A percentile compares a stretch with the other conserved stretches of the same genome.
phyloP scores from a whole-genome alignment of 1,284 basidiomycete genomes.

The Cutaneotrichosporon cavernicola region DNA sequence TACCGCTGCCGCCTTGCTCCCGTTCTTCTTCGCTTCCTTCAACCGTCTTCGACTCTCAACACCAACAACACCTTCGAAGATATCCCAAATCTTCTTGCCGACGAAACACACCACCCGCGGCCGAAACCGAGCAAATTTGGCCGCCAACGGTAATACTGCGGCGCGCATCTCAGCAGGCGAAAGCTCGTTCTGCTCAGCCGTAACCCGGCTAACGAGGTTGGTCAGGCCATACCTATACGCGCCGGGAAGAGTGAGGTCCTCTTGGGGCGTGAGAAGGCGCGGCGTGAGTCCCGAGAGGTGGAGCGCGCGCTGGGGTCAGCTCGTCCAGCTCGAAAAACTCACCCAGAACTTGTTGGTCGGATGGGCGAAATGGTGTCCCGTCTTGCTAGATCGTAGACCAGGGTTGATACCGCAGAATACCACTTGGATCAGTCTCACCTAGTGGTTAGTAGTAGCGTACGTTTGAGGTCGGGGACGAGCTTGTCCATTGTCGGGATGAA shows the following conservation, averaged over 20 bases:
- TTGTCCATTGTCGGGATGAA: constrained; percentile 21
- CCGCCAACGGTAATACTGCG: constrained; percentile 58
- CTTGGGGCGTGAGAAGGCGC: constrained; percentile 44
- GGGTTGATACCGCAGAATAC: constrained; percentile 69
- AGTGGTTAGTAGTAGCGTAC: neutral
- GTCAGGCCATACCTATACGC: constrained; percentile 61
- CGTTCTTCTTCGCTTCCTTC: constrained; percentile 3
- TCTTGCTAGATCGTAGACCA: constrained; percentile 61
- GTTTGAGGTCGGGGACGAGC: constrained; percentile 10
- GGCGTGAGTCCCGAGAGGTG: constrained; percentile 57
- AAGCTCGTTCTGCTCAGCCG: constrained; percentile 59
- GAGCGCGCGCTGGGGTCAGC: constrained; percentile 42
- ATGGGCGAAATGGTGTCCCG: constrained; percentile 70
- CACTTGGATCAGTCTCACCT: constrained; percentile 51
- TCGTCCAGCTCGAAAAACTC: constrained; percentile 58
- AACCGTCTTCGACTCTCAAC: neutral
- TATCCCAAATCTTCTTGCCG: constrained; percentile 67
- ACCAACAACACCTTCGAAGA: constrained; percentile 54
- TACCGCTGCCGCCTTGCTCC: neutral
- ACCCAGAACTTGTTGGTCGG: constrained; percentile 62
- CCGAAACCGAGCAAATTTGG: constrained; percentile 60
- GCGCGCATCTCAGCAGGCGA: constrained; percentile 59
- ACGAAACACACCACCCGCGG: constrained; percentile 69
- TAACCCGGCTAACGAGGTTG: constrained; percentile 63
- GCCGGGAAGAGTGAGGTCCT: constrained; percentile 40